Evolutionary conservation across 140 eudicot species (phyloP).

Genomic region (Erigeron philadelphicus): DNA sequence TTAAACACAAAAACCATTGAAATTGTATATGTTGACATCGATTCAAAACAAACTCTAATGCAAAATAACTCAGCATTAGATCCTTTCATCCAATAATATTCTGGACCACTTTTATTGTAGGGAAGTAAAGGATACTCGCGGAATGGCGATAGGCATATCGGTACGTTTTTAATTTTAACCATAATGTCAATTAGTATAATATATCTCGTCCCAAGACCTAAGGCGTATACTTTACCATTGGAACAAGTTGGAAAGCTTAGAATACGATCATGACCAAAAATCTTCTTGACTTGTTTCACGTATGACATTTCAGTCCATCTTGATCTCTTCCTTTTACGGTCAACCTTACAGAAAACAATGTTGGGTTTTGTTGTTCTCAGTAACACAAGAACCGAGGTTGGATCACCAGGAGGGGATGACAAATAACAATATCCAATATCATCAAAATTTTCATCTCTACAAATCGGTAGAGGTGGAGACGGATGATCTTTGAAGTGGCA

Average conservation of each 20-base stretch:
- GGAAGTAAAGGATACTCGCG: background rate
- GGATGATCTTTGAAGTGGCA: background rate
- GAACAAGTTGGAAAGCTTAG: background rate
- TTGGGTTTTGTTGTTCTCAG: background rate
- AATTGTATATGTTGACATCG: background rate
- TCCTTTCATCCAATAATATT: background rate
- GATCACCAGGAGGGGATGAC: background rate
- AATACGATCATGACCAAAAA: background rate
- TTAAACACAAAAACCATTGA: background rate
- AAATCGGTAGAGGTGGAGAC: background rate
- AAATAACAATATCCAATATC: background rate
- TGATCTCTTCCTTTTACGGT: background rate
- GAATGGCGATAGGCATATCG: background rate
- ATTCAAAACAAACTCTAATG: background rate
- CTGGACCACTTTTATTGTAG: background rate
- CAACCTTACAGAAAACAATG: background rate
- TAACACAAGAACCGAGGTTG: background rate
- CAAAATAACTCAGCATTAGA: background rate
- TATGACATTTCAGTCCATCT: background rate
- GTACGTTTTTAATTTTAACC: background rate
- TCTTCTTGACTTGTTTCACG: background rate
- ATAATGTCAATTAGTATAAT: background rate
- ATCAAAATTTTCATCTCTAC: background rate
- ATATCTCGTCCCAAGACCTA: background rate
- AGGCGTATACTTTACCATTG: background rate